phyloP scores from a whole-genome alignment of 768 basidiomycete genomes.

The Pulveroboletus sp. region DNA sequence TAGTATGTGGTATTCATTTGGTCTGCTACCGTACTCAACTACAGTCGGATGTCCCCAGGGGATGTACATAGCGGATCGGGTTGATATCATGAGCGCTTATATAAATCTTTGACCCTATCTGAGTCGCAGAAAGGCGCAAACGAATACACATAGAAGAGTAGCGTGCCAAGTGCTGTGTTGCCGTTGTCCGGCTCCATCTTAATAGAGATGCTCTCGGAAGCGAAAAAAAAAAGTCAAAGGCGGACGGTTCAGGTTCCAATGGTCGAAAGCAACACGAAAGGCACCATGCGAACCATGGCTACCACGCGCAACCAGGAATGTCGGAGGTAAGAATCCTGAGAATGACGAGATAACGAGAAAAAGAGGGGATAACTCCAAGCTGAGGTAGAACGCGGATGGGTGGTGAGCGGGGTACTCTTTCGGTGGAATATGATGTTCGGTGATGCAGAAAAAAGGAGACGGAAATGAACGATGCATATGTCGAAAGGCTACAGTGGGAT shows the following conservation, averaged over 20 bases:
- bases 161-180: conserved; percentile 10
- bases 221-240: conserved; percentile 6
- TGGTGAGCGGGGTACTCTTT: conserved; percentile 1
- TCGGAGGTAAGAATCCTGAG: not conserved
- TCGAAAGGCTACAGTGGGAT: conserved; percentile 29
- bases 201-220: conserved; percentile 9
- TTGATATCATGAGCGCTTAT: not conserved
- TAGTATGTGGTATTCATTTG: not conserved
- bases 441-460: conserved; percentile 1
- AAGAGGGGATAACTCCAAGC: conserved; percentile 16
- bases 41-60: no score
- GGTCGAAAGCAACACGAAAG: conserved; percentile 1
- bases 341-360: conserved; percentile 3
- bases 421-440: not conserved
- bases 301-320: conserved; percentile 1
- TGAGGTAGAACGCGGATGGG: conserved; percentile 2
- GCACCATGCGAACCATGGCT: not conserved
- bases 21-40: not conserved
- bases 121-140: not conserved
- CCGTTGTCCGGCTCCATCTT: conserved; percentile 17
- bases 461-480: conserved; percentile 25
- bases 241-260: conserved; percentile 1
- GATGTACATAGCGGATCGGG: no score
- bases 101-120: not conserved
- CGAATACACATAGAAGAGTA: conserved; percentile 2